Evolutionary conservation across 169 alveolate species (phyloP).

Genomic region (Miamiensis avidus): DNA sequence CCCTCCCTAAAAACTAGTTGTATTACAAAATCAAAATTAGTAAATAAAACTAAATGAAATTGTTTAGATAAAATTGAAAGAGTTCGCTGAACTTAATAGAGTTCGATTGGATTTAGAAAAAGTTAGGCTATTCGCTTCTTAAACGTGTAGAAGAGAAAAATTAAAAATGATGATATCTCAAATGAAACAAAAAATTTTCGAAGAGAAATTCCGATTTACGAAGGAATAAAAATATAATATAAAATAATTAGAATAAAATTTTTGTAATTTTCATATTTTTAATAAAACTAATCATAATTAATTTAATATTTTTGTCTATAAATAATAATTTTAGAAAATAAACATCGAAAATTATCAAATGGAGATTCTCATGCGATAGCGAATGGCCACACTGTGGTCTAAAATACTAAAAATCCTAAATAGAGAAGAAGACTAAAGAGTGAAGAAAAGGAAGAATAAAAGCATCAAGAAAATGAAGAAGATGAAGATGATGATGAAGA

Average conservation of each 20-base stretch:
- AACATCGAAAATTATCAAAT: not conserved
- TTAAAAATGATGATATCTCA: conserved; percentile 20
- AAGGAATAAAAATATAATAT: not conserved
- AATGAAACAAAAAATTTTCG: conserved; percentile 9
- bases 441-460: too few species aligned
- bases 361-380: not conserved
- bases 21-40: not conserved
- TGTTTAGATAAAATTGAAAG: not conserved
- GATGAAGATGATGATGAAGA: not conserved
- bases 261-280: not conserved
- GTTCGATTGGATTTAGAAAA: conserved; percentile 45
- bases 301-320: not conserved
- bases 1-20: not conserved
- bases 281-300: not conserved
- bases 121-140: conserved; percentile 33
- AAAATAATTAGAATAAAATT: not conserved
- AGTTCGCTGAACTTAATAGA: conserved; percentile 12
- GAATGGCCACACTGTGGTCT: not conserved
- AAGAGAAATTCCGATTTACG: not conserved
- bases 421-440: too few species aligned
- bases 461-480: not conserved
- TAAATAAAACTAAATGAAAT: not conserved
- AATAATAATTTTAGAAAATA: not conserved
- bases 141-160: conserved; percentile 44
- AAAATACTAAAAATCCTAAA: not conserved